A percentile compares a stretch with the other conserved stretches of the same genome.
Conservation (phyloP, 2,329 filamentous ascomycete species). For the Ramularia collo-cygni region DNA sequence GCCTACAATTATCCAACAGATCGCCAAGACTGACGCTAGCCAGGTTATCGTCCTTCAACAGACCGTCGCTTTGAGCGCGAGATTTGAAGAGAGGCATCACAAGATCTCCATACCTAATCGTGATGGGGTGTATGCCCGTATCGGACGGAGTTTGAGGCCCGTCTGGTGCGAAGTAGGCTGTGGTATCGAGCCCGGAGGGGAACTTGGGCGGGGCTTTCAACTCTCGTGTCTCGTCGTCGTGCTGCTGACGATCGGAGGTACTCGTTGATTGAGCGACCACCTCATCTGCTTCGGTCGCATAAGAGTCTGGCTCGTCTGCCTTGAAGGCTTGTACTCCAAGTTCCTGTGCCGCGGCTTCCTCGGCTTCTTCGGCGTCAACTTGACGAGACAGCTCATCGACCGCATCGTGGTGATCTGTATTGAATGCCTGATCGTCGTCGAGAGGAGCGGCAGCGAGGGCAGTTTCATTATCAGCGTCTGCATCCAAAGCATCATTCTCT, state of each 20-base stretch:
- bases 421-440: not conserved
- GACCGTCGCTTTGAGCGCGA: slow-evolving; percentile 45
- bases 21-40: slow-evolving; percentile 47
- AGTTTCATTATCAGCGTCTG: not conserved
- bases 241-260: slow-evolving; percentile 1
- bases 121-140: slow-evolving; percentile 41
- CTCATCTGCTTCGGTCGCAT: slow-evolving; percentile 1
- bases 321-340: no score
- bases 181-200: slow-evolving; percentile 11
- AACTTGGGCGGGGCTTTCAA: slow-evolving; percentile 7
- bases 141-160: slow-evolving; percentile 29
- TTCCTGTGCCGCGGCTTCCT: not conserved
- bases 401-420: not conserved
- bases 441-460: not conserved
- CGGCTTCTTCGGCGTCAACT: slow-evolving; percentile 2
- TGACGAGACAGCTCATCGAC: not conserved
- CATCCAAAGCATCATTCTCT: not conserved
- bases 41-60: slow-evolving; percentile 50
- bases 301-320: no score
- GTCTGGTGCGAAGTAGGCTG: slow-evolving; percentile 13
- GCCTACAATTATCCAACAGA: slow-evolving; percentile 42
- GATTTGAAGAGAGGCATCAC: slow-evolving; percentile 56
- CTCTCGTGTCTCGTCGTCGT: not conserved
- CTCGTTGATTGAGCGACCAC: not conserved
- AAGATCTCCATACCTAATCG: slow-evolving; percentile 49